Percentiles rank a stretch among this genome's conserved stretches.
Evolutionary conservation across 208 protist genomes (phyloP).

Genomic region (Acanthamoeba quina): DNA sequence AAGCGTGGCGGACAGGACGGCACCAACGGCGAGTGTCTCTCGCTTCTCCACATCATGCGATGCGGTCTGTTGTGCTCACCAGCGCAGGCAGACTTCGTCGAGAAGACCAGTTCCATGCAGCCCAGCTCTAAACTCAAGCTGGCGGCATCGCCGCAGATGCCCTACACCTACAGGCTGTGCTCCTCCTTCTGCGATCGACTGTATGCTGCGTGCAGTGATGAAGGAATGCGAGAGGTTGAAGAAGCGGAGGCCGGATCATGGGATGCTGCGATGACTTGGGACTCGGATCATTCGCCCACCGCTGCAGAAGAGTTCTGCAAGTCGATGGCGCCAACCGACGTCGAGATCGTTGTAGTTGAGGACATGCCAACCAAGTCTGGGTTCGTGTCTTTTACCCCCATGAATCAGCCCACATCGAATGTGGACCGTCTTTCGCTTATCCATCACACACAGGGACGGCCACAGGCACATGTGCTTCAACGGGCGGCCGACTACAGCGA

Average conservation of each 20-base stretch:
- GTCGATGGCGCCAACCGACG: neutral
- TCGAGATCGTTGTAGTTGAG: constrained; percentile 6
- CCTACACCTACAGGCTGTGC: constrained; percentile 1
- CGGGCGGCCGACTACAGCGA: neutral
- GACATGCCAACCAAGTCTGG: neutral
- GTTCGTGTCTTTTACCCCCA: neutral
- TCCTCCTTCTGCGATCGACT: constrained; percentile 34
- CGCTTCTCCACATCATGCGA: neutral
- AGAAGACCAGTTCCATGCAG: neutral
- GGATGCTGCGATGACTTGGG: neutral
- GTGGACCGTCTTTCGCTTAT: too few species aligned
- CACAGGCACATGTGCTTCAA: neutral
- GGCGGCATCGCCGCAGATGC: neutral
- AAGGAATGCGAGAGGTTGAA: neutral
- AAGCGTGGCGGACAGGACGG: neutral
- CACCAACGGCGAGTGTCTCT: neutral
- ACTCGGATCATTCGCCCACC: neutral
- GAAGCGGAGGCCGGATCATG: neutral
- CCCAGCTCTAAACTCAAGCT: neutral
- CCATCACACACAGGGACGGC: neutral
- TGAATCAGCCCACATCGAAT: neutral
- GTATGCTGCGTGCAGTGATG: neutral
- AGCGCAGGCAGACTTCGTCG: constrained; percentile 9
- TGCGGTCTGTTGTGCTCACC: constrained; percentile 45
- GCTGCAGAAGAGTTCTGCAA: constrained; percentile 30